Evolutionary conservation across 257 asterid species (phyloP).

Genomic region (Ophiorrhiza pumila): DNA sequence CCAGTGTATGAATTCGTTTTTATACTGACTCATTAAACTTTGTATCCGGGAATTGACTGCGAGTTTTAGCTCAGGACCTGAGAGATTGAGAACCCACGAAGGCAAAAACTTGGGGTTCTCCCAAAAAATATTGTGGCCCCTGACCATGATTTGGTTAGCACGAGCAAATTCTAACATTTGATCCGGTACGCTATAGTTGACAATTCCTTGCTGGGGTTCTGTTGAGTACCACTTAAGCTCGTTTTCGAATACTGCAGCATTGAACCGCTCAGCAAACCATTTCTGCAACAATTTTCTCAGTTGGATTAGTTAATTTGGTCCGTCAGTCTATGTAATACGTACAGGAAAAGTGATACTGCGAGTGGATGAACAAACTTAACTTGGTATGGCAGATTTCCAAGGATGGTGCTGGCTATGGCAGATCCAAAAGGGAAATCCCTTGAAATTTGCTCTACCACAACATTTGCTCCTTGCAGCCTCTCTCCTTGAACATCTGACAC

Average conservation of each 20-base stretch:
- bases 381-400: conserved; percentile 48
- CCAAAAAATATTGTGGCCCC: conserved; percentile 75
- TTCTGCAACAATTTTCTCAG: conserved; percentile 20
- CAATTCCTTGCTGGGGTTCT: conserved; percentile 37
- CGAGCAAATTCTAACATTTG: conserved; percentile 46
- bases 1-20: conserved; percentile 58
- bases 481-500: conserved; percentile 42
- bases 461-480: conserved; percentile 36
- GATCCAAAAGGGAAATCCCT: conserved; percentile 62
- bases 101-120: conserved; percentile 39
- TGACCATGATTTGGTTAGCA: conserved; percentile 33
- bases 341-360: neutral
- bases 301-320: neutral
- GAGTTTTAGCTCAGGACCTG: conserved; percentile 25
- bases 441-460: conserved; percentile 43
- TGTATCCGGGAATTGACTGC: conserved; percentile 40
- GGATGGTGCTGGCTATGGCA: conserved; percentile 40
- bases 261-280: conserved; percentile 55
- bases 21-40: conserved; percentile 44
- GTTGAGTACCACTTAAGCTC: conserved; percentile 63
- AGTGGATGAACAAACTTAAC: conserved; percentile 15
- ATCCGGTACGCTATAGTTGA: conserved; percentile 52
- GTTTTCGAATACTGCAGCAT: conserved; percentile 56
- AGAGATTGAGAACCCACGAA: conserved; percentile 42
- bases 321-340: too few relatives aligned